These are phyloP conservation scores for Comarum palustre DNA, from an alignment of 306 rosid species.

Conservation along the genomic window DNA sequence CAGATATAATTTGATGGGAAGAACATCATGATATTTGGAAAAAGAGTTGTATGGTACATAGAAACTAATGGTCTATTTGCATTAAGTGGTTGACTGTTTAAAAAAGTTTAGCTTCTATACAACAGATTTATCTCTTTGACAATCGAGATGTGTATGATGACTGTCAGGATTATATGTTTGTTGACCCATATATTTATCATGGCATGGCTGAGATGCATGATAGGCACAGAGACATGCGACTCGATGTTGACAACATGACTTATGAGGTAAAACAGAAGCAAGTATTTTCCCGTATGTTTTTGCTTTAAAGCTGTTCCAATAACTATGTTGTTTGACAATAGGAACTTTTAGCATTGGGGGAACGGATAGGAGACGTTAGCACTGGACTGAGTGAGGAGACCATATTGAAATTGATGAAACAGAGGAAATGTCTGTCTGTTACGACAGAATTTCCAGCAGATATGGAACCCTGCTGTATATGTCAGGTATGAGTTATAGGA, in stretches of 20 bases:
- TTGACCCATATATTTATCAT: constrained; percentile 72
- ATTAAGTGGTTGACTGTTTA: constrained; percentile 12
- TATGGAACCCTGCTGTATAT: constrained; percentile 79
- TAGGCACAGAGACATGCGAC: constrained; percentile 94
- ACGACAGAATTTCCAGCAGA: constrained; percentile 35
- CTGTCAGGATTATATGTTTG: constrained; percentile 68
- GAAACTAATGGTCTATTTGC: constrained; percentile 15
- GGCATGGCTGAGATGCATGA: constrained; percentile 84
- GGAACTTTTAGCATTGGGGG: constrained; percentile 87
- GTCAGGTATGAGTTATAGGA: constrained; percentile 53
- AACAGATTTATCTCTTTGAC: constrained; percentile 16
- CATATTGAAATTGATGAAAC: constrained; percentile 58
- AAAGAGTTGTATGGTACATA: background rate
- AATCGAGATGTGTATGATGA: background rate
- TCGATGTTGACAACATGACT: constrained; percentile 92
- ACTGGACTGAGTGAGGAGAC: constrained; percentile 68
- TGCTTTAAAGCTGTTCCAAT: constrained; percentile 14
- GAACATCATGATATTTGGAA: background rate
- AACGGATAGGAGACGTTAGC: constrained; percentile 78
- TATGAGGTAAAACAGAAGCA: constrained; percentile 61
- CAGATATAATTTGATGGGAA: background rate
- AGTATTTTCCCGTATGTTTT: constrained; percentile 17
- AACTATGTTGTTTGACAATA: constrained; percentile 33
- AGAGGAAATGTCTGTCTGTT: constrained; percentile 25
- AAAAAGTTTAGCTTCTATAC: constrained; percentile 18